Evolutionary conservation across 129 eudicot species (phyloP).

Genomic region (Ambrosia artemisiifolia): DNA sequence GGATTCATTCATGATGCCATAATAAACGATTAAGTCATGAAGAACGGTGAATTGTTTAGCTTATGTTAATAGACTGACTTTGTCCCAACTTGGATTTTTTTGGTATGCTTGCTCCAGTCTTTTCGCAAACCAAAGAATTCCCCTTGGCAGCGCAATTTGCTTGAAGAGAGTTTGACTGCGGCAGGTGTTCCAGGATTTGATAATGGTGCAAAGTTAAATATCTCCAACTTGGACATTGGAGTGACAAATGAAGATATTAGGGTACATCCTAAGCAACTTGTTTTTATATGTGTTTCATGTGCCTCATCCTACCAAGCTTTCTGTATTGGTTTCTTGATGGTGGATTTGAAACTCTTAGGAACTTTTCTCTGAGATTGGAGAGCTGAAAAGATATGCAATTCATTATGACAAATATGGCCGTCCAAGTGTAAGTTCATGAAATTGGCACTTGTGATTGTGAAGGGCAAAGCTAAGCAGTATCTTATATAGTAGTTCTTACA

Average conservation of each 20-base stretch:
- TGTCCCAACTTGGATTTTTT: slow-evolving; percentile 44
- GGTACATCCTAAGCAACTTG: slow-evolving; percentile 53
- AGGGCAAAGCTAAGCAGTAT: background rate
- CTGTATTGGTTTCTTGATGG: slow-evolving; percentile 30
- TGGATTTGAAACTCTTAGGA: slow-evolving; percentile 57
- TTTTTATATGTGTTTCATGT: slow-evolving; percentile 20
- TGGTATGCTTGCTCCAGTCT: slow-evolving; percentile 74
- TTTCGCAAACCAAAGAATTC: slow-evolving; percentile 63
- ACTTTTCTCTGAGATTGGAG: slow-evolving; percentile 88
- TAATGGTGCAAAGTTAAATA: slow-evolving; percentile 60
- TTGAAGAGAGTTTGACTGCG: slow-evolving; percentile 85
- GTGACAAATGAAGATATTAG: slow-evolving; percentile 92
- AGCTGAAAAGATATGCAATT: slow-evolving; percentile 81
- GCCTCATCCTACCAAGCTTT: slow-evolving; percentile 9
- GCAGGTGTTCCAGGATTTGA: slow-evolving; percentile 73
- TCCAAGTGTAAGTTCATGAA: slow-evolving; percentile 70
- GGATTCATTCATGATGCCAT: slow-evolving; percentile 35
- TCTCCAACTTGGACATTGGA: slow-evolving; percentile 85
- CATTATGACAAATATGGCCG: slow-evolving; percentile 82
- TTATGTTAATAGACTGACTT: slow-evolving; percentile 64
- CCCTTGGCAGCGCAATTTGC: slow-evolving; percentile 80
- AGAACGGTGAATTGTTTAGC: slow-evolving; percentile 44
- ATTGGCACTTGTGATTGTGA: background rate
- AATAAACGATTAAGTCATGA: slow-evolving; percentile 44
- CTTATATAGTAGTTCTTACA: background rate